A percentile compares a stretch with the other conserved stretches of the same genome.
These are phyloP conservation scores for Globisporangium cederbergense DNA, from an alignment of 352 stramenopile species.

Conservation along the genomic window DNA sequence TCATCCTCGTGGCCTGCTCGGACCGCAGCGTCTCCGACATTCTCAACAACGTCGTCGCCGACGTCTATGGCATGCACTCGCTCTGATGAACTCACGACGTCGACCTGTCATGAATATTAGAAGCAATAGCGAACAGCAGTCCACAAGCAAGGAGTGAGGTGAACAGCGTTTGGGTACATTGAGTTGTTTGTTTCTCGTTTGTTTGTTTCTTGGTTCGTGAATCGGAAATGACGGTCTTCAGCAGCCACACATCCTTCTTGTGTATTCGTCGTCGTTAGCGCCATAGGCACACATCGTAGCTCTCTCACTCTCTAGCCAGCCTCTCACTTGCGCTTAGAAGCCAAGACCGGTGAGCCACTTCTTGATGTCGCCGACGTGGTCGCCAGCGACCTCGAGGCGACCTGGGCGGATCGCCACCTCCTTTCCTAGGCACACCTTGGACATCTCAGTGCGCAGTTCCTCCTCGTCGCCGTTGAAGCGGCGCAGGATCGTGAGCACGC, in stretches of 20 bases:
- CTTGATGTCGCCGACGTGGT: slow-evolving; percentile 67
- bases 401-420: slow-evolving; percentile 63
- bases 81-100: slow-evolving; percentile 27
- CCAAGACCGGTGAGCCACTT: slow-evolving; percentile 84
- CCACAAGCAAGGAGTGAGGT: no score
- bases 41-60: slow-evolving; percentile 75
- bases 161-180: neutral
- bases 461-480: slow-evolving; percentile 77
- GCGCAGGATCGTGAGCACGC: slow-evolving; percentile 82
- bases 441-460: slow-evolving; percentile 77
- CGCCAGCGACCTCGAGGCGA: slow-evolving; percentile 73
- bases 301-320: slow-evolving; percentile 1
- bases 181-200: neutral
- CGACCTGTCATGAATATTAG: no score
- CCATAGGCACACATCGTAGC: neutral
- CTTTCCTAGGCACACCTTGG: slow-evolving; percentile 82
- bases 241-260: neutral
- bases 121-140: no score
- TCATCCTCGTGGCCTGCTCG: slow-evolving; percentile 68
- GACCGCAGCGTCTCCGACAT: slow-evolving; percentile 77
- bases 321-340: slow-evolving; percentile 45
- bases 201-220: neutral
- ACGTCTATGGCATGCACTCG: slow-evolving; percentile 84
- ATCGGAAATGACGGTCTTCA: neutral
- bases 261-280: neutral